Evolutionary conservation across 139 green algal species (phyloP), one percentile per base, ranked within the genome.

Genomic region (Chlorella sp.): DNA sequence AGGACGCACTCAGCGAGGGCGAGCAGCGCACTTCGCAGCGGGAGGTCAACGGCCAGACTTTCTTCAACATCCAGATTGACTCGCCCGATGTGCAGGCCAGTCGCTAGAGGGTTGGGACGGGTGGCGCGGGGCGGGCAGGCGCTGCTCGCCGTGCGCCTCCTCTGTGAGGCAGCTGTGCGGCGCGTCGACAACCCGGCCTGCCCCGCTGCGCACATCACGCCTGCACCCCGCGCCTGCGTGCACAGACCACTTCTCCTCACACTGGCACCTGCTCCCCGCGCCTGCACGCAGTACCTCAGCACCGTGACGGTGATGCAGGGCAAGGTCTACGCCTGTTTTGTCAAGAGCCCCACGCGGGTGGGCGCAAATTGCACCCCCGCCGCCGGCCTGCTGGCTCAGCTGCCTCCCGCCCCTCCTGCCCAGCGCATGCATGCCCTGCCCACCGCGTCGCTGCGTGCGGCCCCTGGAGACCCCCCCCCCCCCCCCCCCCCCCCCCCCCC

Each of bases 51-150:
- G 91, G 90, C 11, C 81, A 90, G 74, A 71, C 68, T 1, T 97
- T 93, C 70, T 97, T 90, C 71, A 83, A 94, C 53, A 92, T 93
- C 62, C 83, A 94, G 66, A 87, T 95, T 41, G 77, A 85, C 14
- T 88, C 85, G 15, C 82, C 88, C 61, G 90, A n/a, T n/a, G n/a
- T n/a, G n/a, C n/a, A n/a, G n/a, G n/a, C n/a, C n/a, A n/a, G n/a
- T n/a, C n/a, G n/a, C n/a, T n/a, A n/a, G n/a, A n/a, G n/a, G n/a
- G n/a, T n/a, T n/a, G n/a, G n/a, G n/a, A n/a, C n/a, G n/a, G n/a
- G n/a, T n/a, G n/a, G n/a, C n/a, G n/a, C n/a, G n/a, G n/a, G n/a
- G n/a, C n/a, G n/a, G n/a, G n/a, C n/a, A n/a, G n/a, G n/a, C n/a
- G n/a, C n/a, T n/a, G n/a, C n/a, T n/a, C n/a, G n/a, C n/a, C n/a